A percentile compares a stretch with the other conserved stretches of the same genome.
Conservation (phyloP, 805 yeast species). For the Wickerhamomyces bovis region DNA sequence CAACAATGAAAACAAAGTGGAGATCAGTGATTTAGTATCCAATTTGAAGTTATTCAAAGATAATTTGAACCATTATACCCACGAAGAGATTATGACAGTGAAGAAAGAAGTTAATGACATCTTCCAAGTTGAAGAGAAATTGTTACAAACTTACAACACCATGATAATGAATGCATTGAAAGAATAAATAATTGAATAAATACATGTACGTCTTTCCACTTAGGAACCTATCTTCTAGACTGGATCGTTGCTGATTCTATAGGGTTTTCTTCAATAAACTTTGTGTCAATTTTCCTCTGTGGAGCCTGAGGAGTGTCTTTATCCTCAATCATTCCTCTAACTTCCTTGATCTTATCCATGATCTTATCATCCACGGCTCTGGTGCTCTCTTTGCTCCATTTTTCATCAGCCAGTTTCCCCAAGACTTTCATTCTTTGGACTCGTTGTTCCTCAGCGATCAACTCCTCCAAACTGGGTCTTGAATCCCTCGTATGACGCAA, state of each 20-base stretch:
- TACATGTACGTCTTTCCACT: background rate
- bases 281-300: background rate
- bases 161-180: constrained; percentile 11
- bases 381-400: constrained; percentile 23
- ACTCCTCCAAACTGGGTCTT: constrained; percentile 60
- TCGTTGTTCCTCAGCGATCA: constrained; percentile 51
- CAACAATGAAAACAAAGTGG: constrained; percentile 13
- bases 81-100: constrained; percentile 16
- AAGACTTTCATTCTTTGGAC: constrained; percentile 41
- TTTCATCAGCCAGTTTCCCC: constrained; percentile 23
- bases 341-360: background rate
- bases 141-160: constrained; percentile 31
- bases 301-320: too few species aligned
- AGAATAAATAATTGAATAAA: constrained; percentile 1
- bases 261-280: background rate
- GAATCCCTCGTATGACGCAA: constrained; percentile 53
- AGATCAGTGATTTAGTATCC: constrained; percentile 11
- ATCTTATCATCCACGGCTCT: constrained; percentile 4
- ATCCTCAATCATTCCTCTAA: constrained; percentile 1
- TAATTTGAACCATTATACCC: constrained; percentile 16
- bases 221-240: constrained; percentile 24
- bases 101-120: constrained; percentile 19
- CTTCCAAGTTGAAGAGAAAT: constrained; percentile 20
- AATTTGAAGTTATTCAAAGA: constrained; percentile 13
- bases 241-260: constrained; percentile 33